Percentiles rank a stretch among this genome's conserved stretches.
Evolutionary conservation across 148 eudicot species (phyloP).

Genomic region (Gaultheria prostrata): DNA sequence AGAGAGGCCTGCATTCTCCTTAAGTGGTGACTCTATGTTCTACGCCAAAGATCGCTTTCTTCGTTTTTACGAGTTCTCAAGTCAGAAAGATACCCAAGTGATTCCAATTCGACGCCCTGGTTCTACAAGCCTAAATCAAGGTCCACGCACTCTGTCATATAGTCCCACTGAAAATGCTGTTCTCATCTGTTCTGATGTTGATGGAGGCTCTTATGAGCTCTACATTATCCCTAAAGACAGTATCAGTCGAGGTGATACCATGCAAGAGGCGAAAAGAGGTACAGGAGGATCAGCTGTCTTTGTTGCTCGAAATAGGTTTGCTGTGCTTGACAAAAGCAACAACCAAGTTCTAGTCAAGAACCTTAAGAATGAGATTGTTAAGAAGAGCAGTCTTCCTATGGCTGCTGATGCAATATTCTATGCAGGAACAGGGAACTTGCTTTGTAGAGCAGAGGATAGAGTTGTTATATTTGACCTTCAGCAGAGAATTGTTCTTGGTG

Average conservation of each 20-base stretch:
- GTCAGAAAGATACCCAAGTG: slow-evolving; percentile 76
- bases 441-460: slow-evolving; percentile 91
- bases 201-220: slow-evolving; percentile 95
- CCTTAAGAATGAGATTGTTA: slow-evolving; percentile 77
- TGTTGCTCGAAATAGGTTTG: slow-evolving; percentile 89
- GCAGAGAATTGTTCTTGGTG: slow-evolving; percentile 83
- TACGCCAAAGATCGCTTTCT: slow-evolving; percentile 87
- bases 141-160: slow-evolving; percentile 81
- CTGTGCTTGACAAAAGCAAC: slow-evolving; percentile 86
- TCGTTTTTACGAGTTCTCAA: slow-evolving; percentile 73
- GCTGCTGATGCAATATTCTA: slow-evolving; percentile 80
- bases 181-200: slow-evolving; percentile 78
- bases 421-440: slow-evolving; percentile 88
- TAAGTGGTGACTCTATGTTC: slow-evolving; percentile 75
- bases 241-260: slow-evolving; percentile 65
- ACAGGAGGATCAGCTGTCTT: slow-evolving; percentile 79
- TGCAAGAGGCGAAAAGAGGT: slow-evolving; percentile 81
- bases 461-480: slow-evolving; percentile 88
- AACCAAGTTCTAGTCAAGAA: slow-evolving; percentile 81
- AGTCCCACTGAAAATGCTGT: slow-evolving; percentile 95
- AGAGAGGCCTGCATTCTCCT: slow-evolving; percentile 90
- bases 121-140: slow-evolving; percentile 73
- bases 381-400: slow-evolving; percentile 73
- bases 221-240: slow-evolving; percentile 79
- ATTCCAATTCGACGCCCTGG: slow-evolving; percentile 91